These are phyloP conservation scores for Candolleomyces efflorescens DNA, from an alignment of 768 basidiomycete species.

Conservation along the genomic window DNA sequence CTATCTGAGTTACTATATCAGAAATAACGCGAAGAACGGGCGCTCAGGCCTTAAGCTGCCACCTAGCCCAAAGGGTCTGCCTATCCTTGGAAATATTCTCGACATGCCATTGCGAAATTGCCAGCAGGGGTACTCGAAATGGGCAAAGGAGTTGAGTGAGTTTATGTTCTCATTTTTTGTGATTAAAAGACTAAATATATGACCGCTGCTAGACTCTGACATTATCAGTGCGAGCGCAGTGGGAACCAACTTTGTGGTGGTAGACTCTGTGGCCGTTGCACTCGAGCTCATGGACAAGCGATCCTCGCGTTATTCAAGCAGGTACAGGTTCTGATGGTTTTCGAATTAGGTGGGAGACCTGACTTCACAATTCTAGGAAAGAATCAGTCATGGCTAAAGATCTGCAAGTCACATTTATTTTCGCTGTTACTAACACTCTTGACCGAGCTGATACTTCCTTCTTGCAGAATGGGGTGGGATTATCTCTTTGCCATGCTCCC, in stretches of 20 bases:
- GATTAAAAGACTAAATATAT: not conserved
- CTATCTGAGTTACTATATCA: too few species aligned
- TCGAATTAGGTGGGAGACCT: not conserved
- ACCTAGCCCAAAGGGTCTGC: slow-evolving; percentile 7
- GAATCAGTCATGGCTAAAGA: slow-evolving; percentile 25
- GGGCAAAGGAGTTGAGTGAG: slow-evolving; percentile 1
- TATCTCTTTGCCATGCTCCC: slow-evolving; percentile 36
- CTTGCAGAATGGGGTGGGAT: slow-evolving; percentile 36
- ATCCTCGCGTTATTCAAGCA: slow-evolving; percentile 10
- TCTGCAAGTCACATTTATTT: slow-evolving; percentile 10
- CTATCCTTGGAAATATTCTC: slow-evolving; percentile 6
- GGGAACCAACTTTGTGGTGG: slow-evolving; percentile 10
- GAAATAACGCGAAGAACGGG: not conserved
- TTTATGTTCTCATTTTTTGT: not conserved
- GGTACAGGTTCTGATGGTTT: slow-evolving; percentile 2
- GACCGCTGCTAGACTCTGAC: slow-evolving; percentile 4
- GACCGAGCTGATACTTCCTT: not conserved
- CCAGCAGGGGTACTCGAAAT: not conserved
- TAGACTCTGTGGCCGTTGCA: slow-evolving; percentile 5
- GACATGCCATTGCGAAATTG: not conserved
- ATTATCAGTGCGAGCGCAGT: slow-evolving; percentile 12
- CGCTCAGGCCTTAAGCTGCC: not conserved
- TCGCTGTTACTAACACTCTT: not conserved
- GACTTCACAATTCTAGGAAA: slow-evolving; percentile 14
- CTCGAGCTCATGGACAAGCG: slow-evolving; percentile 11